phyloP scores from a whole-genome alignment of 148 eudicot species.

The Chenopodium album region DNA sequence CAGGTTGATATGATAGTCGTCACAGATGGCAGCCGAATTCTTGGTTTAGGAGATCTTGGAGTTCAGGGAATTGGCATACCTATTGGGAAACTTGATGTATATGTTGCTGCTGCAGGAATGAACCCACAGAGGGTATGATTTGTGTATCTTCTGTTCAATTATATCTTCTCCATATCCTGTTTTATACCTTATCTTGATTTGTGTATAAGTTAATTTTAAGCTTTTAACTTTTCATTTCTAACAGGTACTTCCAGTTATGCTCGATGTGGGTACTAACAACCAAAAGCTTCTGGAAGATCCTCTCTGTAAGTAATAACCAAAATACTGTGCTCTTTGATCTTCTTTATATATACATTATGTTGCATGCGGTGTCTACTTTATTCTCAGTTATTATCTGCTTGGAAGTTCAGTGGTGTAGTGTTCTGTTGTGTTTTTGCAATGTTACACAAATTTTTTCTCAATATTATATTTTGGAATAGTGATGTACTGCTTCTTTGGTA shows the following conservation, averaged over 20 bases:
- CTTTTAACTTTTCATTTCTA: constrained; percentile 5
- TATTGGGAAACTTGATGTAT: constrained; percentile 94
- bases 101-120: constrained; percentile 99
- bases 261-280: constrained; percentile 98
- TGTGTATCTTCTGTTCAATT: background rate
- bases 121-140: constrained; percentile 81
- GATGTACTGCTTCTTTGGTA: background rate
- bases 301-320: constrained; percentile 62
- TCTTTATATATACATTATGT: background rate
- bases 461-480: background rate
- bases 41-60: constrained; percentile 98
- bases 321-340: background rate
- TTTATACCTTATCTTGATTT: background rate
- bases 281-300: constrained; percentile 82
- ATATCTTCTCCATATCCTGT: background rate
- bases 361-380: background rate
- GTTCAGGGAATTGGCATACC: constrained; percentile 99
- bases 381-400: background rate
- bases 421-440: too few species aligned
- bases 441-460: background rate
- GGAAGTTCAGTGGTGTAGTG: background rate
- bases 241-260: constrained; percentile 95
- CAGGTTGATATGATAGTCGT: constrained; percentile 99
- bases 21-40: constrained; percentile 99
- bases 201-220: constrained; percentile 2